Percentiles rank a stretch among this genome's conserved stretches.
Evolutionary conservation across 148 eudicot species (phyloP).

Genomic region (Chenopodium formosanum): DNA sequence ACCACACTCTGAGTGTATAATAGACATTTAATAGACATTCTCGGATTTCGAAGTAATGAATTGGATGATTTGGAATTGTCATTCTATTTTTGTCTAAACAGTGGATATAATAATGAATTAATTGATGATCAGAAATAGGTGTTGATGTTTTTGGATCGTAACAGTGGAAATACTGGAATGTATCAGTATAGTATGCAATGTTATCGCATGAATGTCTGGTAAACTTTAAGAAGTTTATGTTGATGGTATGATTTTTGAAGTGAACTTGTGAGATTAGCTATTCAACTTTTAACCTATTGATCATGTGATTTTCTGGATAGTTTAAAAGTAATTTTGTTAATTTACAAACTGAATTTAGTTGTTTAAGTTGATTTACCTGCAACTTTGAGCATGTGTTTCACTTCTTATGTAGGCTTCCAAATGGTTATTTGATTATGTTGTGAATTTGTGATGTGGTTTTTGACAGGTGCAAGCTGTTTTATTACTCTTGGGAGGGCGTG

Average conservation of each 20-base stretch:
- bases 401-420: slow-evolving; percentile 1
- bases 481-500: slow-evolving; percentile 62
- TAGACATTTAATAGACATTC: no score
- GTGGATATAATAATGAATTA: not conserved
- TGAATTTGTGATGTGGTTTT: slow-evolving; percentile 10
- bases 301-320: not conserved
- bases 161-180: not conserved
- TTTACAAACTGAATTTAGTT: not conserved
- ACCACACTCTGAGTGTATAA: no score
- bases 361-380: not conserved
- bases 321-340: not conserved
- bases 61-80: no score
- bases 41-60: no score
- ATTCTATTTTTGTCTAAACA: not conserved
- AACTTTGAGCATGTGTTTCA: not conserved
- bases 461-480: slow-evolving; percentile 74
- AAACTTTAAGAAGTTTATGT: not conserved
- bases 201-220: not conserved
- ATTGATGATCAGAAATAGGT: not conserved
- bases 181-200: not conserved
- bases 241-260: not conserved
- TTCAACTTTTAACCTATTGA: not conserved
- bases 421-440: not conserved
- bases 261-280: not conserved
- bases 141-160: not conserved